Base-by-base conservation (phyloP, 75 land plant species). In the Ceratopteris richardii region DNA sequence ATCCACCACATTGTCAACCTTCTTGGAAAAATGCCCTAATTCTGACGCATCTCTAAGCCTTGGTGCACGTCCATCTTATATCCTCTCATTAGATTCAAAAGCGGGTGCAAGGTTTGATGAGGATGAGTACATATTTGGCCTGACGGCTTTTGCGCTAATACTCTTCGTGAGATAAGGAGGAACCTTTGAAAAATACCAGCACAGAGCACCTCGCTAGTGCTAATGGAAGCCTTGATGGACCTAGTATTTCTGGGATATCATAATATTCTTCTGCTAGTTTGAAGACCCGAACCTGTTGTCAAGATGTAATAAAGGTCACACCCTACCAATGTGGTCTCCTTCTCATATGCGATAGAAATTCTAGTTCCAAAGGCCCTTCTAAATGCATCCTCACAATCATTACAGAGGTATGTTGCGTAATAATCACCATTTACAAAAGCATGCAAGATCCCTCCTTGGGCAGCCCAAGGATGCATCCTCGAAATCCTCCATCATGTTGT, bases 261-360 rank as follows among this genome's bases (percentile, higher is more conserved):
- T 96, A 94, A 62, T 94, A 94, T 69, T 90, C 98, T 64, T 94
- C 98, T 55, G 96, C 98, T 21, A 94, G 98, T 94, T 61, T 94
- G 98, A 62, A 90, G 88, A 20, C 98, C 98, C n/a, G 98, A 67
- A 14, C 98, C 96, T 16, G 98, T 94, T 54, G 98, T 94, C 18
- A 94, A 57, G 17, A 90, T 60, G 72, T 90, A 94, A 71, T 94
- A 94, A n/a, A 94, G 78, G 60, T 81, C 85, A 44, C 85, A 91
- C 1, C 96, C 98, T 50, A 81, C 67, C 40, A 94, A 75, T 58
- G 79, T 94, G 42, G 80, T 86, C 98, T 93, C 98, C 33, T 71
- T 88, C 73, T 94, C 97, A 66, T 81, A 90, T 36, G 90, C 73
- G 23, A 85, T 82, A 54, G 90, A 85, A 54, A 77, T 59, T 54